phyloP scores from a whole-genome alignment of 805 yeast species.

The Candida ascalaphidarum region DNA sequence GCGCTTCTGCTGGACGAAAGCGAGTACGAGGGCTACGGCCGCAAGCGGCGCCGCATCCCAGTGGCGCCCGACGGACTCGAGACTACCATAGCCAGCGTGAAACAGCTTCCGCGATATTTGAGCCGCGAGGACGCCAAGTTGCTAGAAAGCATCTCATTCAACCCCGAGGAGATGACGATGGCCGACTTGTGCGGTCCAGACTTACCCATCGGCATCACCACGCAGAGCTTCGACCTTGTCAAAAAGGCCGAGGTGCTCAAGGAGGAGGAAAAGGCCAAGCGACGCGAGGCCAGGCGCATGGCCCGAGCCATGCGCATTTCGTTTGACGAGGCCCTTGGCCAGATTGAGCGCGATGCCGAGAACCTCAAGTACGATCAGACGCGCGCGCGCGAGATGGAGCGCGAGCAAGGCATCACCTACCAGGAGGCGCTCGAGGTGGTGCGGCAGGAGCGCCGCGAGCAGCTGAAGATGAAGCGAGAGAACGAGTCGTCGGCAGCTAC shows the following conservation, averaged over 20 bases:
- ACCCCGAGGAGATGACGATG: constrained; percentile 50
- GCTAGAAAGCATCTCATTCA: constrained; percentile 37
- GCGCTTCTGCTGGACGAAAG: too few species aligned
- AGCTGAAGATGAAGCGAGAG: constrained; percentile 38
- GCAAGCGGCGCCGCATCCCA: constrained; percentile 15
- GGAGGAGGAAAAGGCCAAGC: constrained; percentile 9
- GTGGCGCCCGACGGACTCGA: constrained; percentile 32
- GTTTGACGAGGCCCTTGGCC: constrained; percentile 18
- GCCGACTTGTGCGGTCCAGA: constrained; percentile 63
- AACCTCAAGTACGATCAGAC: too few species aligned
- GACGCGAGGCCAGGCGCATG: constrained; percentile 17
- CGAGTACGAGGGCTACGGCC: too few species aligned
- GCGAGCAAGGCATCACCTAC: constrained; percentile 1
- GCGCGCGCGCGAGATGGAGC: too few species aligned
- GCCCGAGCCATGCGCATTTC: constrained; percentile 24
- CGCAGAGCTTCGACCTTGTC: constrained; percentile 50
- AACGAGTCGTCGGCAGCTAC: constrained; percentile 22
- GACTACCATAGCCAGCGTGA: constrained; percentile 19
- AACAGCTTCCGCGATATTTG: constrained; percentile 29
- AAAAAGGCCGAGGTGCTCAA: constrained; percentile 37
- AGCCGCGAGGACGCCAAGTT: constrained; percentile 28
- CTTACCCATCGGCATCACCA: constrained; percentile 57
- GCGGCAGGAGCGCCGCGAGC: constrained; percentile 7
- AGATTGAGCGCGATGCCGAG: constrained; percentile 3
- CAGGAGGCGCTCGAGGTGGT: constrained; percentile 2